A percentile compares a stretch with the other conserved stretches of the same genome.
Conservation (phyloP, 805 yeast species). For the Zygoascus ofunaensis region DNA sequence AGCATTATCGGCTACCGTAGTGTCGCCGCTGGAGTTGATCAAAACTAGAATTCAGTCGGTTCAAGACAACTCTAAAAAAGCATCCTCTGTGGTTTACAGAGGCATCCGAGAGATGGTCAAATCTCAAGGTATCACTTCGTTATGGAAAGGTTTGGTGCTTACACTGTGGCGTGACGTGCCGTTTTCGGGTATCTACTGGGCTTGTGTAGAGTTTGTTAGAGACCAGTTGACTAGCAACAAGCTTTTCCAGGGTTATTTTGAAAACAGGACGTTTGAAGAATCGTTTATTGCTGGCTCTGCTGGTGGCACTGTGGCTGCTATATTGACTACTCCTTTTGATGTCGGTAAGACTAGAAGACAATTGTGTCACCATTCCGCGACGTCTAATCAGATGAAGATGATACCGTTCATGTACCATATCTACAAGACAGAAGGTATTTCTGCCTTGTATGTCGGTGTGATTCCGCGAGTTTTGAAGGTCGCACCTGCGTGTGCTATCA, state of each 20-base stretch:
- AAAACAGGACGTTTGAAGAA: slow-evolving; percentile 25
- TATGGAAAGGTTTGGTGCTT: slow-evolving; percentile 77
- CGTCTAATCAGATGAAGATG: slow-evolving; percentile 39
- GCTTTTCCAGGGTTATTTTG: slow-evolving; percentile 12
- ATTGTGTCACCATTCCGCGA: slow-evolving; percentile 36
- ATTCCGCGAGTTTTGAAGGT: slow-evolving; percentile 81
- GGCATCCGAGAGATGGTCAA: slow-evolving; percentile 47
- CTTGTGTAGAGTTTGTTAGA: slow-evolving; percentile 58
- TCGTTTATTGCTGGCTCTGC: slow-evolving; percentile 70
- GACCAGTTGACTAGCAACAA: slow-evolving; percentile 17
- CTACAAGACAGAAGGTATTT: slow-evolving; percentile 61
- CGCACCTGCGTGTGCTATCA: slow-evolving; percentile 96
- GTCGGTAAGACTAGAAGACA: slow-evolving; percentile 94
- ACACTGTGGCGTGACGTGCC: slow-evolving; percentile 98
- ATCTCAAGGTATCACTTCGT: slow-evolving; percentile 47
- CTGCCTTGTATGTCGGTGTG: slow-evolving; percentile 80
- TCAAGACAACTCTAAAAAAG: slow-evolving; percentile 17
- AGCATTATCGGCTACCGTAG: slow-evolving; percentile 67
- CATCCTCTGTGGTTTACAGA: slow-evolving; percentile 29
- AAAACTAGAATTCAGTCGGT: slow-evolving; percentile 70
- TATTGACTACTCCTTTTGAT: slow-evolving; percentile 89
- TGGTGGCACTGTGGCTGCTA: slow-evolving; percentile 78
- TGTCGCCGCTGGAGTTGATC: slow-evolving; percentile 80
- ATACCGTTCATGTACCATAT: slow-evolving; percentile 56
- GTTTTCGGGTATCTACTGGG: slow-evolving; percentile 92